A percentile compares a stretch with the other conserved stretches of the same genome.
Conservation (phyloP, 768 basidiomycete genomes). For the Porphyrellus cyaneotinctus region DNA sequence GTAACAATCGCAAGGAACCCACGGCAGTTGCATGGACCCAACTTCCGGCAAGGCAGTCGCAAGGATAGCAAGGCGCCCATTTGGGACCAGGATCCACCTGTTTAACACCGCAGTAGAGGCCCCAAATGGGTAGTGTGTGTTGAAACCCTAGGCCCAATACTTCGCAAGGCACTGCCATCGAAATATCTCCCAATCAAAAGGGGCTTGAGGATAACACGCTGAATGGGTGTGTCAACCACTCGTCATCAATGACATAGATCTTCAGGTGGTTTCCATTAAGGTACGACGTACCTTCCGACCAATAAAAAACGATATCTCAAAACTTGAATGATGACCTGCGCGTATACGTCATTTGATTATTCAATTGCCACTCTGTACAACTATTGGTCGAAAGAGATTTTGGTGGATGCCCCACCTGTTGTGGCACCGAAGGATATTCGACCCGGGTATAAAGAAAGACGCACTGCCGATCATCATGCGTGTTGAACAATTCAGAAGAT, state of each 20-base stretch:
- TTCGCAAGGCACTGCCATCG: conserved; percentile 5
- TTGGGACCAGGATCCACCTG: conserved; percentile 8
- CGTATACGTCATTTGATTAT: neutral
- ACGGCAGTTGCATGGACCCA: neutral
- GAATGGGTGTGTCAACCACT: conserved; percentile 17
- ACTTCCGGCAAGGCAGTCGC: neutral
- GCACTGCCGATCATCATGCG: neutral
- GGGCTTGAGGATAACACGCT: conserved; percentile 10
- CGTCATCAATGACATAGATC: too few species aligned
- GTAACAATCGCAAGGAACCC: neutral
- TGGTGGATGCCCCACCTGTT: neutral
- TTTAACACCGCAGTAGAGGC: neutral
- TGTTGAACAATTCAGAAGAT: neutral
- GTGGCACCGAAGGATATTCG: too few species aligned
- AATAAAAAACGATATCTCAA: too few species aligned
- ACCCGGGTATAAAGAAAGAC: too few species aligned
- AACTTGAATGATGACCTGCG: too few species aligned
- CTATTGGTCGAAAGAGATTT: neutral
- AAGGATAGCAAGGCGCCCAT: neutral
- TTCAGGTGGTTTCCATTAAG: too few species aligned
- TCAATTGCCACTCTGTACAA: neutral
- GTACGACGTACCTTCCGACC: too few species aligned
- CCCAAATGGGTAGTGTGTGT: conserved; percentile 9
- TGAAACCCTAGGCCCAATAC: neutral
- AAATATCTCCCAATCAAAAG: conserved; percentile 13